Evolutionary conservation across 257 asterid species (phyloP).

Genomic region (Dorcoceras hygrometricum): DNA sequence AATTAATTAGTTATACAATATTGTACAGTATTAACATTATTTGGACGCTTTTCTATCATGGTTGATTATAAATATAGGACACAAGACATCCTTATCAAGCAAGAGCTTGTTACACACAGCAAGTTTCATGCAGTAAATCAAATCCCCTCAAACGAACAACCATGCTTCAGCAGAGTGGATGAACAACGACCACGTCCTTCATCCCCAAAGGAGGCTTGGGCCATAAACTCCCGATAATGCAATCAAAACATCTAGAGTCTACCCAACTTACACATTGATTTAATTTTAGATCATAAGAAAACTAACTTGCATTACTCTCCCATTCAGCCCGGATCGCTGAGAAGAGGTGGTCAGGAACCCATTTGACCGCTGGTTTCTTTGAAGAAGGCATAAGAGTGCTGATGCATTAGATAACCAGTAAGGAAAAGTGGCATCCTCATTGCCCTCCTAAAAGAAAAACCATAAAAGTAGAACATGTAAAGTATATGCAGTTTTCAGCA

Average conservation of each 20-base stretch:
- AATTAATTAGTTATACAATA: background rate
- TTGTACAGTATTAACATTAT: background rate
- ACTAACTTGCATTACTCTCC: slow-evolving; percentile 75
- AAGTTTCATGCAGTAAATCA: background rate
- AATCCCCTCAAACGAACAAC: background rate
- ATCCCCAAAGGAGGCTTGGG: too few relatives aligned
- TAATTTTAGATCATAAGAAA: background rate
- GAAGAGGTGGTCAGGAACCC: slow-evolving; percentile 74
- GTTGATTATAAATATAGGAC: background rate
- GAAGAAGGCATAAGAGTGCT: slow-evolving; percentile 92
- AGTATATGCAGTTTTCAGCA: slow-evolving; percentile 18
- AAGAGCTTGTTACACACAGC: background rate
- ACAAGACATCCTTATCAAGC: background rate
- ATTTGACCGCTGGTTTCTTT: slow-evolving; percentile 80
- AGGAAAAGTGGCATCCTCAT: slow-evolving; percentile 71
- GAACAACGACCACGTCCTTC: too few relatives aligned
- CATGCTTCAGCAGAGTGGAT: slow-evolving; percentile 2
- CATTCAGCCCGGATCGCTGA: slow-evolving; percentile 83
- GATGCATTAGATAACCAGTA: slow-evolving; percentile 96
- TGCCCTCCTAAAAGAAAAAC: slow-evolving; percentile 62
- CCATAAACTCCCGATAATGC: background rate
- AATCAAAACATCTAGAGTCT: slow-evolving; percentile 4
- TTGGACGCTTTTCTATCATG: background rate
- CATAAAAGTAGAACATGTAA: slow-evolving; percentile 14
- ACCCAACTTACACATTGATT: background rate